Evolutionary conservation across 805 yeast species (phyloP).

Genomic region (Nakazawaea sp.): DNA sequence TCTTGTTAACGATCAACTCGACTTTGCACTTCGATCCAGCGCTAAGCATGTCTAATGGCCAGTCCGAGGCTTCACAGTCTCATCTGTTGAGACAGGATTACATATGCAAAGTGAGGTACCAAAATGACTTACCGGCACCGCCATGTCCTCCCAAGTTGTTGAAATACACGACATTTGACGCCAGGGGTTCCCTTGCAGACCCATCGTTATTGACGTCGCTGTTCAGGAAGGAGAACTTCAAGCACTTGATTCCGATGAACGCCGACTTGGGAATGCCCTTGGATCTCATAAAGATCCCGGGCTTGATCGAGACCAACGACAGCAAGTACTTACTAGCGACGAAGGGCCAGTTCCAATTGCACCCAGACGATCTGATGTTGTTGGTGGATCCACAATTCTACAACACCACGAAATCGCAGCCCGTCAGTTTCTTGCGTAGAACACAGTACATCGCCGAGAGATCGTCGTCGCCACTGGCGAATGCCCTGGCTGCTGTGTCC

Average conservation of each 20-base stretch:
- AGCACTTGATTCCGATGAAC: conserved; percentile 51
- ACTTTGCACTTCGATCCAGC: too few species aligned
- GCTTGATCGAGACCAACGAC: conserved; percentile 58
- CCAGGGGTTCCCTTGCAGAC: conserved; percentile 38
- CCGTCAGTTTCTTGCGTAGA: conserved; percentile 69
- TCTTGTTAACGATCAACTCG: too few species aligned
- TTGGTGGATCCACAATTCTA: conserved; percentile 72
- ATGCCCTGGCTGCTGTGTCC: conserved; percentile 17
- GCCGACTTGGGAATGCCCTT: conserved; percentile 70
- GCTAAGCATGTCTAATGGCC: too few species aligned
- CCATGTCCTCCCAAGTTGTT: conserved; percentile 84
- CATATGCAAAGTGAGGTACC: conserved; percentile 76
- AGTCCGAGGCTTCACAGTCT: too few species aligned
- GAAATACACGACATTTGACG: conserved; percentile 39
- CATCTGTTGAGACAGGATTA: conserved; percentile 69
- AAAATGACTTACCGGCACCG: conserved; percentile 88
- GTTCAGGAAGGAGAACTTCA: conserved; percentile 69
- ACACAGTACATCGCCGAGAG: conserved; percentile 76
- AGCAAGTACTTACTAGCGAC: conserved; percentile 31
- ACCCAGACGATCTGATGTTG: conserved; percentile 70
- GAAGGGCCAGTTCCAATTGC: conserved; percentile 33
- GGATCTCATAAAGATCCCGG: conserved; percentile 61
- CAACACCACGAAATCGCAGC: conserved; percentile 28
- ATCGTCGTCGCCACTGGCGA: conserved; percentile 18
- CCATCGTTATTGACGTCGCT: conserved; percentile 59